These are phyloP conservation scores for Aspergillus calidoustus DNA, from an alignment of 2,329 filamentous ascomycete genomes.

Conservation along the genomic window DNA sequence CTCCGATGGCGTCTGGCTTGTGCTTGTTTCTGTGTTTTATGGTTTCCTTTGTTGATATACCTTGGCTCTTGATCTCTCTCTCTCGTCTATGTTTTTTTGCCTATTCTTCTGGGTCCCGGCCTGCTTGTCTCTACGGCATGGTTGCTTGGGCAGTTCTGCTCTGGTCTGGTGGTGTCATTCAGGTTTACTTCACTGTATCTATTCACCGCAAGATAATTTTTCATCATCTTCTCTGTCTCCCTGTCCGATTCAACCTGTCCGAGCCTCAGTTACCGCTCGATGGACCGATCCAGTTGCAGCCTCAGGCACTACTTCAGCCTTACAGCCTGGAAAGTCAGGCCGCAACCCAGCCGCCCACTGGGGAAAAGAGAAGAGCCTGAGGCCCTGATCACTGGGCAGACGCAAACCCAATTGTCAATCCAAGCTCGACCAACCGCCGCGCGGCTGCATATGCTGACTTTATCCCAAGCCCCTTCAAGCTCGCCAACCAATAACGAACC, in stretches of 20 bases:
- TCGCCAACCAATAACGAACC: neutral
- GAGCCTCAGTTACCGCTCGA: neutral
- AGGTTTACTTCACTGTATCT: no score
- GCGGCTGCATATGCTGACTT: conserved; percentile 10
- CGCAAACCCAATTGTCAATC: neutral
- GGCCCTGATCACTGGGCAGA: neutral
- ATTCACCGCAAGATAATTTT: no score
- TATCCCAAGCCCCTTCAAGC: neutral
- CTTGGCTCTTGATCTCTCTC: no score
- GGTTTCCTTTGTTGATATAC: no score
- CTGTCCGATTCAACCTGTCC: neutral
- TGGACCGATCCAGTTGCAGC: neutral
- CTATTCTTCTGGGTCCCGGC: no score
- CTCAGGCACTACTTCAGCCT: neutral
- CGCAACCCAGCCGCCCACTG: neutral
- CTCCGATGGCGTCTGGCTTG: neutral
- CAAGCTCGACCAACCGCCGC: neutral
- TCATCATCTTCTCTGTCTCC: neutral
- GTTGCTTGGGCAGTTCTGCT: no score
- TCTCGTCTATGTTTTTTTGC: no score
- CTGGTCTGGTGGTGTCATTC: no score
- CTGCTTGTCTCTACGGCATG: no score
- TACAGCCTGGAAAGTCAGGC: neutral
- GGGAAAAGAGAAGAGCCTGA: neutral
- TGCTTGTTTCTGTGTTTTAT: neutral